Percentiles rank a stretch among this genome's conserved stretches.
Evolutionary conservation across 148 eudicot species (phyloP).

Genomic region (Chenopodium quinoa): DNA sequence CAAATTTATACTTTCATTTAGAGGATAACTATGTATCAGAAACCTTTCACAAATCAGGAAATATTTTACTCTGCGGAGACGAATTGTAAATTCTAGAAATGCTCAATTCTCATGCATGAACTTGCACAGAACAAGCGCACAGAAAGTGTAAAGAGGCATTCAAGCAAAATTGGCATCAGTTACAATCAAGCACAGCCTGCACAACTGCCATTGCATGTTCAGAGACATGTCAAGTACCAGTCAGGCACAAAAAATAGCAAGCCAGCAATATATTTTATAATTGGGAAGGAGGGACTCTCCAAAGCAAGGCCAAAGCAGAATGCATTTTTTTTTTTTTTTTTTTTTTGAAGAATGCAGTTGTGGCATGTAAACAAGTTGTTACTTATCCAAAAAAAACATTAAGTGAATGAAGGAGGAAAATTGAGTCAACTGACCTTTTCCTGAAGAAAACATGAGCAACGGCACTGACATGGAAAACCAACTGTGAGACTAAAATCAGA

Average conservation of each 20-base stretch:
- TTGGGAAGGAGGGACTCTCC: neutral
- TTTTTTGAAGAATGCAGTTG: neutral
- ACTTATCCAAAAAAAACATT: neutral
- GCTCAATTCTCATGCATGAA: neutral
- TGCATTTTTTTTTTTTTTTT: too few relatives aligned
- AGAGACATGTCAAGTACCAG: neutral
- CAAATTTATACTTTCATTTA: too few relatives aligned
- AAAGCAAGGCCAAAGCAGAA: neutral
- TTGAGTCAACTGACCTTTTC: constrained; percentile 50
- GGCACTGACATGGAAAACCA: constrained; percentile 55
- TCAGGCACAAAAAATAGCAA: neutral
- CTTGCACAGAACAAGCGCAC: neutral
- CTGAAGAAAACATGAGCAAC: constrained; percentile 65
- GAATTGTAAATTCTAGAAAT: neutral
- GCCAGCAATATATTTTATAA: neutral
- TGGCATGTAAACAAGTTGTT: neutral
- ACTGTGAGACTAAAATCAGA: constrained; percentile 50
- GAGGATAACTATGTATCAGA: neutral
- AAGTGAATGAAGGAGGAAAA: constrained; percentile 17
- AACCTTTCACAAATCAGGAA: neutral
- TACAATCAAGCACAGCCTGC: constrained; percentile 3
- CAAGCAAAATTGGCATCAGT: neutral
- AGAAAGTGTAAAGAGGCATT: neutral
- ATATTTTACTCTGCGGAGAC: neutral
- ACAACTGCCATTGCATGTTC: neutral